Conservation (phyloP, 1,284 basidiomycete species). For the Vanrija pseudolonga region DNA sequence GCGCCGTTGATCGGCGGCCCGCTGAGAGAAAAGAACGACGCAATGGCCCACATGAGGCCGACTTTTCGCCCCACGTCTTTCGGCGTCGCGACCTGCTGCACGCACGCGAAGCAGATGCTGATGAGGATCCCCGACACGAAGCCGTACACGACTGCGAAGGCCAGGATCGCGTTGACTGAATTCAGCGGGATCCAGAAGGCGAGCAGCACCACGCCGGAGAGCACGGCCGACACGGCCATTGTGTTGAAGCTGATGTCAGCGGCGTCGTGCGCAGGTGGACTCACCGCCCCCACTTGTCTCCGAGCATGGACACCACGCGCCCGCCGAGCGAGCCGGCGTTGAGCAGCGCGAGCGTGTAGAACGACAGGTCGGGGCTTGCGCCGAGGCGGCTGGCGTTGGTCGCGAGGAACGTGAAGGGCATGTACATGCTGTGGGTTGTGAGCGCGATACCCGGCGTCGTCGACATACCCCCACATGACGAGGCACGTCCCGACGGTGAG, state of each 20-base stretch:
- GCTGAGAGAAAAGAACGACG: slow-evolving; percentile 30
- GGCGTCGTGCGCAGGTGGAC: slow-evolving; percentile 1
- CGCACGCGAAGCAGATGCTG: slow-evolving; percentile 24
- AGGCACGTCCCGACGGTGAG: slow-evolving; percentile 24
- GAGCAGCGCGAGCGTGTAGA: slow-evolving; percentile 30
- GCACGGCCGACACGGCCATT: slow-evolving; percentile 26
- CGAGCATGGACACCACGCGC: slow-evolving; percentile 9
- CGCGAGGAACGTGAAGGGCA: slow-evolving; percentile 33
- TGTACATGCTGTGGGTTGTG: slow-evolving; percentile 23
- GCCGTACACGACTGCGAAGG: slow-evolving; percentile 39
- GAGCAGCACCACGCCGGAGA: slow-evolving; percentile 15
- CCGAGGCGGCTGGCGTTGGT: slow-evolving; percentile 27
- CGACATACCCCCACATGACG: slow-evolving; percentile 23
- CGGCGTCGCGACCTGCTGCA: slow-evolving; percentile 16
- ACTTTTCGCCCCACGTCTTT: slow-evolving; percentile 28
- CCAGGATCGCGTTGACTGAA: slow-evolving; percentile 27
- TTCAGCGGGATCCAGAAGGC: slow-evolving; percentile 24
- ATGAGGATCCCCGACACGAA: slow-evolving; percentile 31
- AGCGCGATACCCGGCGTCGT: slow-evolving; percentile 8
- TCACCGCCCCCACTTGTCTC: slow-evolving; percentile 11
- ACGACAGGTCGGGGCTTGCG: slow-evolving; percentile 22
- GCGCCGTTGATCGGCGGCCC: slow-evolving; percentile 44
- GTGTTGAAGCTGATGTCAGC: slow-evolving; percentile 32
- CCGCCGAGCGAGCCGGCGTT: slow-evolving; percentile 32
- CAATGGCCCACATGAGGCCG: slow-evolving; percentile 24